Percentiles rank a stretch among this genome's conserved stretches.
These are phyloP conservation scores for Calonectria henricotiae DNA, from an alignment of 2,329 filamentous ascomycete genomes.

Conservation along the genomic window DNA sequence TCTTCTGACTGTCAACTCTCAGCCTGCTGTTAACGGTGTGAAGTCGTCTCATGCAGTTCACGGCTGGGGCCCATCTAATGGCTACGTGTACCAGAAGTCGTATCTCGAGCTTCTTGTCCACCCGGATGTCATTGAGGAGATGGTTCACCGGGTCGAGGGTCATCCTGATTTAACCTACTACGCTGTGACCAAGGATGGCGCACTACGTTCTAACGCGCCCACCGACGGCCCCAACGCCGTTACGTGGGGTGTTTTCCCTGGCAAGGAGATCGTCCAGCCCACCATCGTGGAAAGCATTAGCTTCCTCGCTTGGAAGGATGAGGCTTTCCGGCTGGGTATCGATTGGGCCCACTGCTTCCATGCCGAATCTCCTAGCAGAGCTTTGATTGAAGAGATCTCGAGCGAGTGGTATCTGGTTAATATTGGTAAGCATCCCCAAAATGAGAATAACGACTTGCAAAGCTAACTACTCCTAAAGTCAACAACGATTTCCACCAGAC, in stretches of 20 bases:
- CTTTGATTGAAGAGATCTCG: conserved; percentile 87
- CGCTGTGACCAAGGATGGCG: conserved; percentile 87
- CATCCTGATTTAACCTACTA: conserved; percentile 94
- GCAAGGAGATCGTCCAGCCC: conserved; percentile 99
- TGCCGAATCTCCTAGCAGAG: conserved; percentile 81
- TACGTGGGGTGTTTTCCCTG: conserved; percentile 99
- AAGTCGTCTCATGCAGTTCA: conserved; percentile 90
- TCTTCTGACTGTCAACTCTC: conserved; percentile 96
- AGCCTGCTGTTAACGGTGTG: conserved; percentile 92
- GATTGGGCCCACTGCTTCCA: conserved; percentile 97
- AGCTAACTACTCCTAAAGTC: conserved; percentile 68
- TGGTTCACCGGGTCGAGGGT: conserved; percentile 83
- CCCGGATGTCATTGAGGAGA: conserved; percentile 82
- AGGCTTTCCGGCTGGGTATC: conserved; percentile 91
- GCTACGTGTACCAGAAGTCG: conserved; percentile 98
- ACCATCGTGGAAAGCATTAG: conserved; percentile 99
- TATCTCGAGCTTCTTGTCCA: conserved; percentile 94
- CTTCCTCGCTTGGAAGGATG: conserved; percentile 98
- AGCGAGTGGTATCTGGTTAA: conserved; percentile 95
- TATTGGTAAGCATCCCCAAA: conserved; percentile 77
- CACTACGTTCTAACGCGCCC: conserved; percentile 87
- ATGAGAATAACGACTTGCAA: conserved; percentile 17
- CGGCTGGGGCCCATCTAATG: conserved; percentile 95
- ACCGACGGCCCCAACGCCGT: conserved; percentile 96
- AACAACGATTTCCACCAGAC: conserved; percentile 97